Conservation (phyloP, 2,329 filamentous ascomycete species). For the Truncatella angustata region DNA sequence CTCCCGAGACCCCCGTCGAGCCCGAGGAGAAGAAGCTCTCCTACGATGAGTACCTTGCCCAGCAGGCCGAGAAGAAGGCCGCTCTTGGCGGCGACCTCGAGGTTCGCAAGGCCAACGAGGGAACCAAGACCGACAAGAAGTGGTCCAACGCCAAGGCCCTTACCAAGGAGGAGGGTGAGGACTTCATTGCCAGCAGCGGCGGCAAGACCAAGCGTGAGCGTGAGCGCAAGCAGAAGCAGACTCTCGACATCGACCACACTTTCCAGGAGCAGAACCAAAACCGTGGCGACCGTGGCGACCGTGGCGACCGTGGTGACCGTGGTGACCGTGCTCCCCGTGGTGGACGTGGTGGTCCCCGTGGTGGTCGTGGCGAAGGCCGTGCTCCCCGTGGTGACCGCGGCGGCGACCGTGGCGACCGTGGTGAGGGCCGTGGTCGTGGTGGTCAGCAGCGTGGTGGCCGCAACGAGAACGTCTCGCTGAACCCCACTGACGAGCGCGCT, state of each 20-base stretch:
- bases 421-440: conserved; percentile 49
- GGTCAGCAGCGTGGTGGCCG: conserved; percentile 50
- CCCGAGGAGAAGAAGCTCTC: conserved; percentile 87
- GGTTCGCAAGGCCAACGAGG: conserved; percentile 90
- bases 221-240: conserved; percentile 88
- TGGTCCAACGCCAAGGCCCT: conserved; percentile 81
- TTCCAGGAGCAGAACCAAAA: conserved; percentile 68
- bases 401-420: conserved; percentile 45
- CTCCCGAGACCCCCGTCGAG: conserved; percentile 50
- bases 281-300: conserved; percentile 51
- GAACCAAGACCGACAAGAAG: conserved; percentile 84
- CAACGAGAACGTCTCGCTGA: conserved; percentile 44
- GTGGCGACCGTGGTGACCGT: conserved; percentile 44
- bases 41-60: conserved; percentile 82
- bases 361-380: conserved; percentile 49
- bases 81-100: conserved; percentile 63
- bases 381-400: conserved; percentile 45
- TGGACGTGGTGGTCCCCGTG: conserved; percentile 46
- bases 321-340: conserved; percentile 44
- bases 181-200: conserved; percentile 71
- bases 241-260: conserved; percentile 84
- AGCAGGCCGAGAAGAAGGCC: conserved; percentile 71
- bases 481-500: conserved; percentile 55
- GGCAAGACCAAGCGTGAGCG: conserved; percentile 84
- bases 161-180: conserved; percentile 64